These are phyloP conservation scores for Tephrocybe sp. DNA, from an alignment of 768 basidiomycete species.

Conservation along the genomic window DNA sequence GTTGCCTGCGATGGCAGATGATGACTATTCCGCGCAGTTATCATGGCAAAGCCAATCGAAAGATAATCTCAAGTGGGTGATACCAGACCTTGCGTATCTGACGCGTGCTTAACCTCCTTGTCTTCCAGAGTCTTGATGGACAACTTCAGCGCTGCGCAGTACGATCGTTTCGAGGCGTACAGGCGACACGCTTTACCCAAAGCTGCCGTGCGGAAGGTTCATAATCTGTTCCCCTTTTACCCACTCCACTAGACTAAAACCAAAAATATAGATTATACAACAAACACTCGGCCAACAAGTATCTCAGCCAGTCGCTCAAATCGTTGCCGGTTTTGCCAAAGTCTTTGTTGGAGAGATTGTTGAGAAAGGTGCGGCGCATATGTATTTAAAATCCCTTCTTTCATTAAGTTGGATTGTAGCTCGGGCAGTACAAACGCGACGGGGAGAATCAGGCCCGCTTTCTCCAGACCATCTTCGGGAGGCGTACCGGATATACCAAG, in stretches of 20 bases:
- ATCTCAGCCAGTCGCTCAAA: conserved; percentile 83
- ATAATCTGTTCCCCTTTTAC: conserved; percentile 23
- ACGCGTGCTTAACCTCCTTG: not conserved
- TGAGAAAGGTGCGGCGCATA: conserved; percentile 65
- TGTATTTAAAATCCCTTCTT: conserved; percentile 1
- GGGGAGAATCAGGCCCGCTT: conserved; percentile 75
- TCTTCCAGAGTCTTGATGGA: conserved; percentile 79
- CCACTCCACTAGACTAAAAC: not conserved
- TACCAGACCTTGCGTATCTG: not conserved
- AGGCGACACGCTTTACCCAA: conserved; percentile 82
- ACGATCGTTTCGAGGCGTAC: conserved; percentile 89
- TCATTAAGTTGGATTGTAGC: conserved; percentile 41
- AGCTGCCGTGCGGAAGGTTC: conserved; percentile 73
- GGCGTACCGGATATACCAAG: conserved; percentile 82
- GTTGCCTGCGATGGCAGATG: conserved; percentile 84
- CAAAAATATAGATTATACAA: conserved; percentile 78
- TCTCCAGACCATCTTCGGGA: conserved; percentile 90
- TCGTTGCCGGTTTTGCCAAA: conserved; percentile 87
- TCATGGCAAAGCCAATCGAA: conserved; percentile 88
- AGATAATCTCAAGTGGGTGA: conserved; percentile 73
- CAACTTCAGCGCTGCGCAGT: conserved; percentile 80
- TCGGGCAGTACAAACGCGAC: conserved; percentile 69
- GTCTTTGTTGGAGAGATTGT: conserved; percentile 94
- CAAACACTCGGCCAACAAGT: conserved; percentile 80
- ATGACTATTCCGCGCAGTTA: conserved; percentile 82